phyloP scores from a whole-genome alignment of 345 rosid species.

The Lepidium aucheri region DNA sequence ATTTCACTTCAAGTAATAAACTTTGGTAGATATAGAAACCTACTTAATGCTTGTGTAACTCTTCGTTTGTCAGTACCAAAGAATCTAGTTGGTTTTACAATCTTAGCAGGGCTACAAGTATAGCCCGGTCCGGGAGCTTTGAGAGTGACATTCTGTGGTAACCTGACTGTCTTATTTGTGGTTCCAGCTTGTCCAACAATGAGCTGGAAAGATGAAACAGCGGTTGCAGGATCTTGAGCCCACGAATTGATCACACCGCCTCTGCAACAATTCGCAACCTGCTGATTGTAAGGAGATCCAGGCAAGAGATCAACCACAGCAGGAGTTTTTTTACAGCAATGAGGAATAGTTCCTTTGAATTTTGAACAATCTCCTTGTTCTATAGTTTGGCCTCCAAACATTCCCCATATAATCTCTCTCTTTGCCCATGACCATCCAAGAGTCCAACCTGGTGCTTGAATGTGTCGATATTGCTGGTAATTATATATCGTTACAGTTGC shows the following conservation, averaged over 20 bases:
- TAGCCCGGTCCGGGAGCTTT: constrained; percentile 73
- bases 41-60: constrained; percentile 74
- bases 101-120: constrained; percentile 69
- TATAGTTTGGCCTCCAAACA: constrained; percentile 72
- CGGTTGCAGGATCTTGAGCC: constrained; percentile 61
- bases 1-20: background rate
- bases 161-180: constrained; percentile 64
- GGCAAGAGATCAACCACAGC: constrained; percentile 66
- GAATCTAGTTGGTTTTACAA: constrained; percentile 61
- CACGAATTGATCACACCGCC: constrained; percentile 65
- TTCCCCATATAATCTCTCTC: constrained; percentile 77
- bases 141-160: constrained; percentile 65
- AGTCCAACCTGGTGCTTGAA: constrained; percentile 72
- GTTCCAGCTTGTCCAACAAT: constrained; percentile 72
- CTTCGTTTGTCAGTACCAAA: constrained; percentile 51
- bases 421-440: constrained; percentile 70
- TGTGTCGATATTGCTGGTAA: constrained; percentile 61
- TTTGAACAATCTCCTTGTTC: constrained; percentile 86
- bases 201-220: constrained; percentile 66
- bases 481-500: constrained; percentile 60
- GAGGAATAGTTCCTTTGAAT: constrained; percentile 68
- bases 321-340: constrained; percentile 56
- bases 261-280: constrained; percentile 61
- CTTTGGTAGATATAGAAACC: constrained; percentile 9
- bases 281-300: constrained; percentile 75